Base-by-base conservation (phyloP, 139 green algal genomes). In the Pedinophyceae sp. region DNA sequence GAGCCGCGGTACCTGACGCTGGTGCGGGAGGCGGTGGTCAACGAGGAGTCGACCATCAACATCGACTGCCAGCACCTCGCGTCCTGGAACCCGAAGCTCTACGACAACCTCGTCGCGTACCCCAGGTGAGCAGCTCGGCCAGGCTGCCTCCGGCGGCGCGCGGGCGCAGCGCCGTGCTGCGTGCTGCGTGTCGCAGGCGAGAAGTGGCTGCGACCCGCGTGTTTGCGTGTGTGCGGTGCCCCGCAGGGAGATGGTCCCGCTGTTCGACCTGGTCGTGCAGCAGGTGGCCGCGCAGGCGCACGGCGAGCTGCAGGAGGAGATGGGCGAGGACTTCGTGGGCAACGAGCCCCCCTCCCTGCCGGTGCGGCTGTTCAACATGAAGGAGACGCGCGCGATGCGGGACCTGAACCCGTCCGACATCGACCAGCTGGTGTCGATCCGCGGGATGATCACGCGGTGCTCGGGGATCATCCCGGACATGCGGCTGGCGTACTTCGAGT, bases 331-430 rank as follows among this genome's bases (percentile, higher is more conserved):
- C 17, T n/a, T 54, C 2, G 17, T 61, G 30, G 51, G 52, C 23
- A 16, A 55, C 34, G 27, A 27, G 18, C n/a, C 53, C 41, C 3
- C 24, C 47, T 53, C 52, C 30, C 30, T 72, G n/a, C 73, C 94
- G 74, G 72, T 80, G 4, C 75, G 85, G 7, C 67, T 78, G 3
- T 98, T 85, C 78, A 97, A 97, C 73, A 68, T 99, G 58, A 59
- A 50, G 4, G 62, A 78, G 47, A 64, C 54, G 23, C 72, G 82
- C 50, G 61, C 76, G 34, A 95, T 99, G 70, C 76, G 91, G 4
- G 89, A 95, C 54, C 74, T 99, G 29, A 82, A 98, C 66, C 91
- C 91, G n/a, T 62, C 71, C 1, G 83, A 95, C 63, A 87, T 97
- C 50, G 80, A 91, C 72, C 80, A 65, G 23, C 73, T 98, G 46